phyloP scores from a whole-genome alignment of 2,329 filamentous ascomycete species.

The Hypomyces perniciosus region DNA sequence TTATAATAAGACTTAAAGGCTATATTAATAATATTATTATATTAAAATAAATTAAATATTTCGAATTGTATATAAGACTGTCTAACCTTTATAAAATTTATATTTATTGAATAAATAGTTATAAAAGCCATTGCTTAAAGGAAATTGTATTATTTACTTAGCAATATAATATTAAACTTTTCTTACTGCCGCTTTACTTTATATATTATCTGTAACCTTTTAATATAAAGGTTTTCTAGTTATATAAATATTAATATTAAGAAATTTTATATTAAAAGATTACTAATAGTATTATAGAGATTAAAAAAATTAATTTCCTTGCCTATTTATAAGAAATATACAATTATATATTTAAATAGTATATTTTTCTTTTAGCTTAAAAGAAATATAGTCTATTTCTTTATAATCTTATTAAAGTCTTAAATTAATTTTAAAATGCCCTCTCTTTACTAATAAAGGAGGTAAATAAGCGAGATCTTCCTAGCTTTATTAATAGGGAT shows the following conservation, averaged over 20 bases:
- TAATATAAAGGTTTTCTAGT: constrained; percentile 6
- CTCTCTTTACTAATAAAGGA: neutral
- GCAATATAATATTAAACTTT: constrained; percentile 7
- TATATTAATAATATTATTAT: constrained; percentile 7
- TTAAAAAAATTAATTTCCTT: constrained; percentile 1
- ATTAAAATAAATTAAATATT: constrained; percentile 5
- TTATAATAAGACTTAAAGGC: constrained; percentile 1
- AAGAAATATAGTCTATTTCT: neutral
- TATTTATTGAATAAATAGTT: neutral
- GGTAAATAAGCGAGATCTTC: neutral
- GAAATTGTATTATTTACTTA: neutral
- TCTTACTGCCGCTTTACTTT: neutral
- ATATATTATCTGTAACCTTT: constrained; percentile 1
- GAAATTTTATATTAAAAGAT: constrained; percentile 4
- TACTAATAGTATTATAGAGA: neutral
- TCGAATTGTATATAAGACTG: constrained; percentile 2
- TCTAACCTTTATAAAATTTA: no score
- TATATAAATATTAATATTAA: constrained; percentile 6
- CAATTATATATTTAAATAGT: constrained; percentile 2
- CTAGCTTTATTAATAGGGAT: neutral
- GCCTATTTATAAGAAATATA: neutral
- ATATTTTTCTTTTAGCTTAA: neutral
- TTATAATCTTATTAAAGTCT: neutral
- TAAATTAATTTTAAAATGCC: no score
- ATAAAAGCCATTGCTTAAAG: constrained; percentile 1